Evolutionary conservation across 2,329 filamentous ascomycete genomes (phyloP).

Genomic region (Chaetomium globosum): DNA sequence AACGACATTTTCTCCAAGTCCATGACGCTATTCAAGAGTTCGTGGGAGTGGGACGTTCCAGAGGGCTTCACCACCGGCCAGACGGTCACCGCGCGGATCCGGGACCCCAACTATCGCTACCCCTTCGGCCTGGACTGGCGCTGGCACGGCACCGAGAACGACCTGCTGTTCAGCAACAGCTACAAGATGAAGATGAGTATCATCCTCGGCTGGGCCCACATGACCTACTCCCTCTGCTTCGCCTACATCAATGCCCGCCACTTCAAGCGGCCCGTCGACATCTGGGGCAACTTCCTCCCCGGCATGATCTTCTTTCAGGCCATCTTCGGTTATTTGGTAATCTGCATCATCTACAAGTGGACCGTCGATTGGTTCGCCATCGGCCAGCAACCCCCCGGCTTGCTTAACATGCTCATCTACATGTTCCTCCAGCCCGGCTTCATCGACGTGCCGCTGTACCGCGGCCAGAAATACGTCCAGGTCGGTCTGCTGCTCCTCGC

Average conservation of each 20-base stretch:
- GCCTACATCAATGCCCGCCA: constrained; percentile 91
- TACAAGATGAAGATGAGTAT: constrained; percentile 99
- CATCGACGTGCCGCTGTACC: constrained; percentile 72
- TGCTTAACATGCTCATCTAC: constrained; percentile 99
- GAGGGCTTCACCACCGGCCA: constrained; percentile 66
- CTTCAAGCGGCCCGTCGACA: constrained; percentile 92
- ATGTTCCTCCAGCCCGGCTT: constrained; percentile 93
- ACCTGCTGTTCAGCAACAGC: constrained; percentile 93
- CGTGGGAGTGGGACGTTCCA: constrained; percentile 79
- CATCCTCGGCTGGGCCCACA: constrained; percentile 93
- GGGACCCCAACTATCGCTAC: constrained; percentile 72
- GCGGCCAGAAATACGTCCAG: constrained; percentile 76
- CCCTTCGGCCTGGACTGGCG: constrained; percentile 94
- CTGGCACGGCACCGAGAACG: constrained; percentile 96
- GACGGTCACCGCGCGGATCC: constrained; percentile 67
- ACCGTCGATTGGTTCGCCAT: constrained; percentile 77
- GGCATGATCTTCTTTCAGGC: constrained; percentile 99
- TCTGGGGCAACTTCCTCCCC: constrained; percentile 95
- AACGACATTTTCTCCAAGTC: constrained; percentile 97
- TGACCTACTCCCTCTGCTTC: constrained; percentile 96
- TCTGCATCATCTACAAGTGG: constrained; percentile 98
- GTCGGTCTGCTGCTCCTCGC: constrained; percentile 78
- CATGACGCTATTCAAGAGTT: constrained; percentile 83
- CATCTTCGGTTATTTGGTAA: constrained; percentile 94
- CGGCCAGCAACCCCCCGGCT: constrained; percentile 72